Conservation (phyloP, 371 early-diverging fungal species). For the Circinella umbellata region DNA sequence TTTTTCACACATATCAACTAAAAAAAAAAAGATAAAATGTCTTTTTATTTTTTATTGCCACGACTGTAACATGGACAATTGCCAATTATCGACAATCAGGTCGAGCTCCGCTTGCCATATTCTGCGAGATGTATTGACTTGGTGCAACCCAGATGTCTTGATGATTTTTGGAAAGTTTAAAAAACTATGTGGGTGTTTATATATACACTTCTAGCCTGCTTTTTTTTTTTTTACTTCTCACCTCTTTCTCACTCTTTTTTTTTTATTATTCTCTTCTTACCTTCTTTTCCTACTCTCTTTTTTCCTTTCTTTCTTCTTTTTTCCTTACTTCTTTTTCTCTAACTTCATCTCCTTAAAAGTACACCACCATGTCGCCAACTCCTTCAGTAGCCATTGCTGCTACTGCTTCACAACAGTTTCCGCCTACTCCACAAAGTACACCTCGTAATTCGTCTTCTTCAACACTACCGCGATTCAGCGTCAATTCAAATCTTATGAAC, state of each 20-base stretch:
- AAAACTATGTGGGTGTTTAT: background rate
- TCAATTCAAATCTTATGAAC: constrained; percentile 57
- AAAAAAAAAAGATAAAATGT: no score
- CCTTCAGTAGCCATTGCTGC: constrained; percentile 12
- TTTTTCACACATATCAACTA: background rate
- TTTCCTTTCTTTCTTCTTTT: background rate
- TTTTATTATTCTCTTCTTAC: no score
- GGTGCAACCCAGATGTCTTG: constrained; percentile 1
- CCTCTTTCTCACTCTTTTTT: background rate
- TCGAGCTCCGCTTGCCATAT: constrained; percentile 10
- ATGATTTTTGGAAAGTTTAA: background rate
- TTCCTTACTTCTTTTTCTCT: background rate
- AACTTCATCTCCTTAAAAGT: background rate
- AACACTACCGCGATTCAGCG: constrained; percentile 41
- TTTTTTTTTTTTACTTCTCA: background rate
- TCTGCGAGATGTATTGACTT: constrained; percentile 10
- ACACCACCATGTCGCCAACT: constrained; percentile 8
- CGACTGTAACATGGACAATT: background rate
- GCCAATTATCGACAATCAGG: constrained; percentile 3
- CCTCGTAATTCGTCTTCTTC: constrained; percentile 23
- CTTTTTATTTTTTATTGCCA: background rate
- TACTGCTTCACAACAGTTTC: constrained; percentile 8
- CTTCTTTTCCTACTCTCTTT: background rate
- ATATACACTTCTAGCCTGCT: background rate
- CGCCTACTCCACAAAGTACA: constrained; percentile 21